Evolutionary conservation across 2,329 filamentous ascomycete species (phyloP).

Genomic region (Neonectria punicea): DNA sequence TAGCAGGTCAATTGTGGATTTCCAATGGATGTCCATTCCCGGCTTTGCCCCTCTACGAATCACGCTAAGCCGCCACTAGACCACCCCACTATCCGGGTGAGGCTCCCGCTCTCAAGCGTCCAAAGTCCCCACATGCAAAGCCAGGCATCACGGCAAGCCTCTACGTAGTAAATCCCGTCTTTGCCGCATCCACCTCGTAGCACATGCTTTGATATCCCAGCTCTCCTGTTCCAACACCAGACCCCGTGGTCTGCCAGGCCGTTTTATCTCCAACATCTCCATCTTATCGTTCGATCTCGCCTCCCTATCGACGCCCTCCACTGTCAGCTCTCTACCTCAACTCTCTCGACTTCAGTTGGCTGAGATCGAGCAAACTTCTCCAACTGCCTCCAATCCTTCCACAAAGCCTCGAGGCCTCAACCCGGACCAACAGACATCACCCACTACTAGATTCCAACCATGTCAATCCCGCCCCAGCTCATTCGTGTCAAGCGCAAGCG

Average conservation of each 20-base stretch:
- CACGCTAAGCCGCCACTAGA: slow-evolving; percentile 7
- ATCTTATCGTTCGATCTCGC: background rate
- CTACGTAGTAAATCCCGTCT: background rate
- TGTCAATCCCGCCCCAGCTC: slow-evolving; percentile 68
- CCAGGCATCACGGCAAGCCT: slow-evolving; percentile 16
- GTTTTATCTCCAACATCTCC: background rate
- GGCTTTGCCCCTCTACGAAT: background rate
- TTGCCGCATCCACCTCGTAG: slow-evolving; percentile 1
- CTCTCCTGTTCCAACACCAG: background rate
- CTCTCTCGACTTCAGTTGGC: background rate
- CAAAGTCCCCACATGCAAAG: slow-evolving; percentile 8
- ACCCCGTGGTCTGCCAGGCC: background rate
- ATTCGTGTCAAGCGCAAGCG: slow-evolving; percentile 72
- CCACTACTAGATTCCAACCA: slow-evolving; percentile 39
- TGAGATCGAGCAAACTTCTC: background rate
- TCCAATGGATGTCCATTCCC: background rate
- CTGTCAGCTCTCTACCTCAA: background rate
- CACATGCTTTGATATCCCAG: background rate
- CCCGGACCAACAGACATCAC: background rate
- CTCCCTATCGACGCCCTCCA: background rate
- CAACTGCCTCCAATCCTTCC: background rate
- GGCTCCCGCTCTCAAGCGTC: slow-evolving; percentile 4
- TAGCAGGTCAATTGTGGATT: slow-evolving; percentile 6
- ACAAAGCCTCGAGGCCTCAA: background rate
- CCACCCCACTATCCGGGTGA: slow-evolving; percentile 19